A percentile compares a stretch with the other conserved stretches of the same genome.
These are phyloP conservation scores for Neofusicoccum laricinum DNA, from an alignment of 2,329 filamentous ascomycete genomes.

Conservation along the genomic window DNA sequence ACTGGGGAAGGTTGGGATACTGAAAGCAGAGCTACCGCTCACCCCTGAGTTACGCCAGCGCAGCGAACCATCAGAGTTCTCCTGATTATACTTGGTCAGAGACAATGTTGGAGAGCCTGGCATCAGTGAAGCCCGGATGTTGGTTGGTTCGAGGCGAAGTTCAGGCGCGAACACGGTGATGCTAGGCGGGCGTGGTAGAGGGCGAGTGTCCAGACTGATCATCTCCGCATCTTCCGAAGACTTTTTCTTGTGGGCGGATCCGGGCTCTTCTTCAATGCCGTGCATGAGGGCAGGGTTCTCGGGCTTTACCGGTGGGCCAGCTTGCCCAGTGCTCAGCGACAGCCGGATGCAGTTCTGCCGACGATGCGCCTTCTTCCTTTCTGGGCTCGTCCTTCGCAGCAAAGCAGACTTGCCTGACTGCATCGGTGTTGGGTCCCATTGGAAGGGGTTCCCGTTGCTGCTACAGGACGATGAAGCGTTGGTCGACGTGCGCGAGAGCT, in stretches of 20 bases:
- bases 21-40: conserved; percentile 31
- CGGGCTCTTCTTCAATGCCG: conserved; percentile 38
- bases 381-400: conserved; percentile 43
- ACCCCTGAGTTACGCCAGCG: conserved; percentile 21
- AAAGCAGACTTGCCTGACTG: conserved; percentile 40
- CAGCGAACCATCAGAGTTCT: conserved; percentile 3
- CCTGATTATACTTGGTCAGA: conserved; percentile 27
- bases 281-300: conserved; percentile 35
- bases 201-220: conserved; percentile 19
- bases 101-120: conserved; percentile 40
- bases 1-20: conserved; percentile 36
- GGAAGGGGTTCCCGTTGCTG: conserved; percentile 46
- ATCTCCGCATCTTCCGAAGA: conserved; percentile 11
- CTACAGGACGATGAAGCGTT: conserved; percentile 37
- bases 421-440: conserved; percentile 41
- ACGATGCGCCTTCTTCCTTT: conserved; percentile 42
- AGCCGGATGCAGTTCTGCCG: conserved; percentile 47
- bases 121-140: conserved; percentile 38
- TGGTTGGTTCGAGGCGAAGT: conserved; percentile 31
- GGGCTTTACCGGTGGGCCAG: conserved; percentile 36
- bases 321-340: conserved; percentile 41
- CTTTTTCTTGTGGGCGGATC: neutral
- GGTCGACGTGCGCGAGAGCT: conserved; percentile 39
- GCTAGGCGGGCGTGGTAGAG: conserved; percentile 28
- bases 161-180: conserved; percentile 34